Conservation (phyloP, 345 rosid genomes). For the Conringia planisiliqua region DNA sequence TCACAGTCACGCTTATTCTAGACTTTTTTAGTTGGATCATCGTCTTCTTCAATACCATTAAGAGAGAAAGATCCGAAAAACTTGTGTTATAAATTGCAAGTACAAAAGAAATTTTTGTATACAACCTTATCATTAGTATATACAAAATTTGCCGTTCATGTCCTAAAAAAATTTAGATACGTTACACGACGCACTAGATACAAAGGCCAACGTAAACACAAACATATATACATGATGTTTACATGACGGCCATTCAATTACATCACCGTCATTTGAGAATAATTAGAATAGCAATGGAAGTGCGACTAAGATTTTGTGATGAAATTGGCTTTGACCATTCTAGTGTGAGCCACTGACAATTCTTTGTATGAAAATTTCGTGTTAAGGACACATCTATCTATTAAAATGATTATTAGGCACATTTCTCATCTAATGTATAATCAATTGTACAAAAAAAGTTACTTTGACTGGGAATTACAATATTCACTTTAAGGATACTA, state of each 20-base stretch:
- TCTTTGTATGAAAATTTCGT: not conserved
- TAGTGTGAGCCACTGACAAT: not conserved
- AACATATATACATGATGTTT: not conserved
- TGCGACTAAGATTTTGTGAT: not conserved
- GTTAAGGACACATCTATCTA: not conserved
- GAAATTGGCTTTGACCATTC: conserved; percentile 16
- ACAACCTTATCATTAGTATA: not conserved
- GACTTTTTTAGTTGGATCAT: not conserved
- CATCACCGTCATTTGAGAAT: not conserved
- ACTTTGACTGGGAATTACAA: not conserved
- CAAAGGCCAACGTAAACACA: not conserved
- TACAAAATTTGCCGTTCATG: not conserved
- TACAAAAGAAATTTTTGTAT: not conserved
- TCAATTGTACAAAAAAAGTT: not conserved
- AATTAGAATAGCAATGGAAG: not conserved
- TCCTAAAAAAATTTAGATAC: not conserved
- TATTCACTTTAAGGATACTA: not conserved
- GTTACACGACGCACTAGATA: not conserved
- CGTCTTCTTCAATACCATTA: not conserved
- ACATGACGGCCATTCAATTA: not conserved
- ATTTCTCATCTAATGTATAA: not conserved
- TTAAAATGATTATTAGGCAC: not conserved
- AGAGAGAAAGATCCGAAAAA: not conserved
- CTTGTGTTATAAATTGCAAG: not conserved
- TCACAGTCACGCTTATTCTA: not conserved